Conservation (phyloP, 129 eudicot species). For the Lactuca sativa region DNA sequence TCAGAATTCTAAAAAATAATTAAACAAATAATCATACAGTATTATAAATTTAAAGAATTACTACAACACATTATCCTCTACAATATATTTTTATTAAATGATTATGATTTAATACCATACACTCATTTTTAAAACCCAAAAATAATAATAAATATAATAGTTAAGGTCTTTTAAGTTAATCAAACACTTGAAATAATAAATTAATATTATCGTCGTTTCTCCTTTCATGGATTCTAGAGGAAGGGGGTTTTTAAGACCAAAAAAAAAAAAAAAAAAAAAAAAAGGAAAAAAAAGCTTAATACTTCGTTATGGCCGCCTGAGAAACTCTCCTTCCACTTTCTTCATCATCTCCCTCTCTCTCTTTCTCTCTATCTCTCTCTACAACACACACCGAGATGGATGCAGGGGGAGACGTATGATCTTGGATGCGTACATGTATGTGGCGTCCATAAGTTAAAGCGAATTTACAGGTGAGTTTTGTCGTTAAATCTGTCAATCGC, state of each 20-base stretch:
- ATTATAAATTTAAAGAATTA: no score
- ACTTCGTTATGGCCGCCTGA: slow-evolving; percentile 44
- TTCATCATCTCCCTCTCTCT: slow-evolving; percentile 10
- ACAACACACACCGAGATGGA: slow-evolving; percentile 18
- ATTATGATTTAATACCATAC: not conserved
- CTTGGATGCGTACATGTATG: slow-evolving; percentile 10
- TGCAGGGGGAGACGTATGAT: slow-evolving; percentile 23
- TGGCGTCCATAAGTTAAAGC: not conserved
- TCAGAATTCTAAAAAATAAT: no score
- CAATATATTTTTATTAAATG: no score
- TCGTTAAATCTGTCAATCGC: slow-evolving; percentile 20
- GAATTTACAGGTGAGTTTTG: slow-evolving; percentile 19
- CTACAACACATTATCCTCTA: not conserved
- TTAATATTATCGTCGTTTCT: not conserved
- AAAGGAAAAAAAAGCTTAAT: not conserved
- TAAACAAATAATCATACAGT: no score
- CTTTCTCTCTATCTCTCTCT: slow-evolving; percentile 1
- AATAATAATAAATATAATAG: not conserved
- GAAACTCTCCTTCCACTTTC: slow-evolving; percentile 37
- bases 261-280: not conserved
- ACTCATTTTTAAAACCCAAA: not conserved
- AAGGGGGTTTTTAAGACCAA: slow-evolving; percentile 1
- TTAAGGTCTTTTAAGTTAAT: not conserved
- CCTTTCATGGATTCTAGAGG: not conserved
- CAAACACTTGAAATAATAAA: slow-evolving; percentile 12